These are phyloP conservation scores for Suillus lakei DNA, from an alignment of 768 basidiomycete species.

Conservation along the genomic window DNA sequence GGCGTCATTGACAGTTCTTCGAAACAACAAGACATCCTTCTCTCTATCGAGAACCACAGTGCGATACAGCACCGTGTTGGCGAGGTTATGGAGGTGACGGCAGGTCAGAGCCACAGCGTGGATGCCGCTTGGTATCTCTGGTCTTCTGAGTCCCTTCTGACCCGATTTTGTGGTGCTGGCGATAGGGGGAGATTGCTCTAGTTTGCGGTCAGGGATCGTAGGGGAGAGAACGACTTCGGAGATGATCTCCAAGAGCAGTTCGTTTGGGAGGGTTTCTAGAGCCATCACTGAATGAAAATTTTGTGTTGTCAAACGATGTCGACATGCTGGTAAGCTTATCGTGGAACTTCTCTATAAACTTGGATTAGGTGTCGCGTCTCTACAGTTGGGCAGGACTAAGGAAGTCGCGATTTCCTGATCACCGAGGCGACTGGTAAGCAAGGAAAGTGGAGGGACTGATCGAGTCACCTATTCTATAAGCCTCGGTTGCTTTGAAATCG, in stretches of 20 bases:
- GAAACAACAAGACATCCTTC: conserved; percentile 37
- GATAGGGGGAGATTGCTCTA: background rate
- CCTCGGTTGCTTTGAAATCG: too few species aligned
- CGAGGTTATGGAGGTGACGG: conserved; percentile 34
- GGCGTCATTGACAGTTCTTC: conserved; percentile 39
- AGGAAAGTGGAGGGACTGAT: background rate
- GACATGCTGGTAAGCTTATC: background rate
- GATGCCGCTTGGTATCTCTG: conserved; percentile 22
- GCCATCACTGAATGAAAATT: background rate
- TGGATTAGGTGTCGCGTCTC: too few species aligned
- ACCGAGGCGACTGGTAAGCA: background rate
- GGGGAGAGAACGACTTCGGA: conserved; percentile 10
- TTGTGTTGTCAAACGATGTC: background rate
- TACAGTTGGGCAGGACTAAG: background rate
- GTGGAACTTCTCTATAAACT: background rate
- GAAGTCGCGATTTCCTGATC: background rate
- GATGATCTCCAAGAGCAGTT: conserved; percentile 9
- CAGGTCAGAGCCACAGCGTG: conserved; percentile 24
- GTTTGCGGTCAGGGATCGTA: background rate
- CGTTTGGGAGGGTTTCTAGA: conserved; percentile 6
- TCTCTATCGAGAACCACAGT: conserved; percentile 41
- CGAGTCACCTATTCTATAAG: background rate
- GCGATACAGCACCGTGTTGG: conserved; percentile 43
- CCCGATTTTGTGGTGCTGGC: background rate
- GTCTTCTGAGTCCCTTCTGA: background rate